These are phyloP conservation scores for Zymoseptoria tritici DNA, from an alignment of 2,329 filamentous ascomycete genomes.

Conservation along the genomic window DNA sequence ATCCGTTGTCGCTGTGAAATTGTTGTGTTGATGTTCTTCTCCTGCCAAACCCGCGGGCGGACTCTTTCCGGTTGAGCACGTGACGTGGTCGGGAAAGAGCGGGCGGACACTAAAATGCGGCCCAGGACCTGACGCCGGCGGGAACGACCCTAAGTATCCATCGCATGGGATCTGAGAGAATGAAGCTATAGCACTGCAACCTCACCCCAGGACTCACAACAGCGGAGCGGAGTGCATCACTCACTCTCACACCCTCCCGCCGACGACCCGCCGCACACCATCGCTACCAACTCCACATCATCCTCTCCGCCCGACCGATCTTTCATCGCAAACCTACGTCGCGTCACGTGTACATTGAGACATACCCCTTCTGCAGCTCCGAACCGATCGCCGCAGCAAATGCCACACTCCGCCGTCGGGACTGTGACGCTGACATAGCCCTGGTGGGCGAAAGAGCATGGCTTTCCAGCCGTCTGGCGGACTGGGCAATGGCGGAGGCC, in stretches of 20 bases:
- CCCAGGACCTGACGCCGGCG: no score
- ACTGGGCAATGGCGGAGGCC: conserved; percentile 50
- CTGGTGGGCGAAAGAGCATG: conserved; percentile 38
- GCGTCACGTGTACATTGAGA: neutral
- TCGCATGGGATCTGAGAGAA: no score
- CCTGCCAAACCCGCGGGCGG: no score
- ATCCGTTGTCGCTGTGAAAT: no score
- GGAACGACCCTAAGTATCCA: no score
- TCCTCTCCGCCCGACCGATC: neutral
- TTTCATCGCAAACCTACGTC: neutral
- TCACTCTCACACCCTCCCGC: neutral
- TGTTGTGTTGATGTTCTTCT: no score
- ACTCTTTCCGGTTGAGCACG: no score
- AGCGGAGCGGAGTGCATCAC: neutral
- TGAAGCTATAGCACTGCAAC: neutral
- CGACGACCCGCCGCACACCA: neutral
- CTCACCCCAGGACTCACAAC: neutral
- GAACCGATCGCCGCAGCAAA: neutral
- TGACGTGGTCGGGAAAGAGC: no score
- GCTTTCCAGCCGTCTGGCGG: conserved; percentile 64
- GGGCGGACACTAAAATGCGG: no score
- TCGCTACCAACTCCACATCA: neutral
- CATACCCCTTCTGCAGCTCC: neutral
- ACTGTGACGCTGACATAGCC: neutral
- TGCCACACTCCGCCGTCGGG: neutral